Evolutionary conservation across 768 basidiomycete genomes (phyloP).

Genomic region (Boletus tomentosulus): DNA sequence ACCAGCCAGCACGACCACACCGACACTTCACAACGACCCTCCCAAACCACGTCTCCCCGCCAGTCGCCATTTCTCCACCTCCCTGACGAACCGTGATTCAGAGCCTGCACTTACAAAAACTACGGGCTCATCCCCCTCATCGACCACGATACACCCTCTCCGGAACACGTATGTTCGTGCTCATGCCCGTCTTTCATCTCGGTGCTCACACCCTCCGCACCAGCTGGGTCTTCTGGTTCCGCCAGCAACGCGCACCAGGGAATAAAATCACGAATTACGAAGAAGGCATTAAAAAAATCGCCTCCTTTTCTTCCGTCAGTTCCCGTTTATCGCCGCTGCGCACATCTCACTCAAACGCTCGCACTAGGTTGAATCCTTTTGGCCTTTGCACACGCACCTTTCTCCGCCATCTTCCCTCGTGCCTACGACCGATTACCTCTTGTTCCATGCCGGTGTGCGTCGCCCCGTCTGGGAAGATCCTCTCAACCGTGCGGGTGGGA

Average conservation of each 20-base stretch:
- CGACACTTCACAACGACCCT: slow-evolving; percentile 13
- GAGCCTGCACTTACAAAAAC: slow-evolving; percentile 40
- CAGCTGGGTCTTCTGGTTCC: slow-evolving; percentile 92
- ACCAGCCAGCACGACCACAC: background rate
- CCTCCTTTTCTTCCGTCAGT: slow-evolving; percentile 82
- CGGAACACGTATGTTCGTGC: slow-evolving; percentile 79
- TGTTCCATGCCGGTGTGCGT: slow-evolving; percentile 82
- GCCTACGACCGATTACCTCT: slow-evolving; percentile 90
- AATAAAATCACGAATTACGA: slow-evolving; percentile 90
- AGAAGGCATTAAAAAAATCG: slow-evolving; percentile 90
- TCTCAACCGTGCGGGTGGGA: slow-evolving; percentile 80
- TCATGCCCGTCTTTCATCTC: slow-evolving; percentile 13
- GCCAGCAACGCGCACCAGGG: slow-evolving; percentile 84
- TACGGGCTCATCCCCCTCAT: slow-evolving; percentile 18
- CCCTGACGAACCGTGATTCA: slow-evolving; percentile 38
- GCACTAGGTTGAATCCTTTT: slow-evolving; percentile 88
- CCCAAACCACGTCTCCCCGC: slow-evolving; percentile 48
- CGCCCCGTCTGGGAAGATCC: slow-evolving; percentile 97
- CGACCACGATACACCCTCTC: slow-evolving; percentile 61
- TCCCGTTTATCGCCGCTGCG: background rate
- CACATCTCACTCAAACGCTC: slow-evolving; percentile 7
- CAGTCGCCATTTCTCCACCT: slow-evolving; percentile 75
- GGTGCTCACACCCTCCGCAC: slow-evolving; percentile 14
- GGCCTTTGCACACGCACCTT: slow-evolving; percentile 91
- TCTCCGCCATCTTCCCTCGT: slow-evolving; percentile 77